Evolutionary conservation across 148 eudicot genomes (phyloP).

Genomic region (Rhododendron henanense): DNA sequence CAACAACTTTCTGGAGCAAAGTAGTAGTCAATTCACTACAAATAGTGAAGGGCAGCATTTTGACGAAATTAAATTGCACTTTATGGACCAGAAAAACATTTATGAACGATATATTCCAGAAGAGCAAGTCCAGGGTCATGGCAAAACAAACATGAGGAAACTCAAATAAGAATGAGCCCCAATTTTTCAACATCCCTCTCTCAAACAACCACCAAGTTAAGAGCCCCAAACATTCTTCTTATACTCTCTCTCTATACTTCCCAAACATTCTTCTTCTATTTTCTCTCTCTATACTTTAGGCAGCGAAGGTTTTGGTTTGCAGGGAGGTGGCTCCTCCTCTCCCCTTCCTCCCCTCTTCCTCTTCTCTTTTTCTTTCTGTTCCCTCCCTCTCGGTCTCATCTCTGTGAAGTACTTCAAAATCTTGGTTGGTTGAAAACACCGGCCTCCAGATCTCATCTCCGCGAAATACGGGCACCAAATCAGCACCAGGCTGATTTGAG

Average conservation of each 20-base stretch:
- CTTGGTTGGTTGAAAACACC: conserved; percentile 25
- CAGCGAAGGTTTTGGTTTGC: neutral
- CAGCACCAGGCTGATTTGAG: neutral
- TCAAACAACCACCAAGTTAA: neutral
- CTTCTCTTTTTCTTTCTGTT: neutral
- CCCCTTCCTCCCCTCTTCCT: neutral
- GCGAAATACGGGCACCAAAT: conserved; percentile 53
- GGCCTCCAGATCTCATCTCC: conserved; percentile 65
- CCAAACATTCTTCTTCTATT: too few relatives aligned
- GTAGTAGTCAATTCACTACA: conserved; percentile 5
- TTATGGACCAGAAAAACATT: neutral
- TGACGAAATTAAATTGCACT: neutral
- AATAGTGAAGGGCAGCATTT: neutral
- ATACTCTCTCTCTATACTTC: too few relatives aligned
- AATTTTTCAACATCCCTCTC: neutral
- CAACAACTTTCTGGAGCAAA: conserved; percentile 61
- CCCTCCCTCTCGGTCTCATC: neutral
- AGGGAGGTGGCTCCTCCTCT: neutral
- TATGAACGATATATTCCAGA: neutral
- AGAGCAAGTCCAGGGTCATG: neutral
- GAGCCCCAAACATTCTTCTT: neutral
- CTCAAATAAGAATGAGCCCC: conserved; percentile 5
- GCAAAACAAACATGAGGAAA: neutral
- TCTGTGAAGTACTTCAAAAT: conserved; percentile 1
- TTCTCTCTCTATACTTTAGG: neutral